These are phyloP conservation scores for Sugiyamaella chiloensis DNA, from an alignment of 805 yeast genomes.

Conservation along the genomic window DNA sequence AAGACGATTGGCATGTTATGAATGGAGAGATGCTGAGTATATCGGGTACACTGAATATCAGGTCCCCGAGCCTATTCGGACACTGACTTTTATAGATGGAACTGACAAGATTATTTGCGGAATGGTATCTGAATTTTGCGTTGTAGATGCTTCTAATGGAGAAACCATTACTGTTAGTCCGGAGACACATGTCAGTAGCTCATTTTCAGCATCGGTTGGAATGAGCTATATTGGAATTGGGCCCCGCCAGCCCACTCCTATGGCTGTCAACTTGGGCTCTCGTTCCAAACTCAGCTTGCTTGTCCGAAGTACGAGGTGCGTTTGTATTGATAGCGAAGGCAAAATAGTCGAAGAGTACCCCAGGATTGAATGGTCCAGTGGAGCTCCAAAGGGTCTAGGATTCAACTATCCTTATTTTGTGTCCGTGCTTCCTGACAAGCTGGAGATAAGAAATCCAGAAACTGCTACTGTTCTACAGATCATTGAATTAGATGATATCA, in stretches of 20 bases:
- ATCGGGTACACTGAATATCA: constrained; percentile 29
- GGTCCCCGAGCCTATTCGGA: constrained; percentile 27
- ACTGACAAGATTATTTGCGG: constrained; percentile 24
- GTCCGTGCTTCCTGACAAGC: constrained; percentile 27
- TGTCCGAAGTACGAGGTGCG: constrained; percentile 11
- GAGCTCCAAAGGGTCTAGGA: constrained; percentile 33
- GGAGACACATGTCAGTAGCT: constrained; percentile 11
- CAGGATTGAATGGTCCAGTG: constrained; percentile 20
- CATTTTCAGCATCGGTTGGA: constrained; percentile 16
- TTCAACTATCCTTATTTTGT: constrained; percentile 43
- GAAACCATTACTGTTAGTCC: constrained; percentile 10
- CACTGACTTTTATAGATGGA: constrained; percentile 25
- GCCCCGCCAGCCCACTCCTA: constrained; percentile 12
- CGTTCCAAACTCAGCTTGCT: constrained; percentile 9
- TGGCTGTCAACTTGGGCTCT: constrained; percentile 9
- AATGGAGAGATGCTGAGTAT: constrained; percentile 31
- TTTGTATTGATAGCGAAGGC: constrained; percentile 17
- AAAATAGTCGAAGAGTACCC: constrained; percentile 17
- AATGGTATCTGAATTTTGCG: constrained; percentile 26
- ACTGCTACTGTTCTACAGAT: constrained; percentile 39
- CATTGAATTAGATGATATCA: constrained; percentile 28
- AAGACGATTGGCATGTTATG: constrained; percentile 25
- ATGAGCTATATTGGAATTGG: constrained; percentile 23
- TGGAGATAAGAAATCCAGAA: constrained; percentile 41
- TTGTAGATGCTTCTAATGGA: constrained; percentile 19